Conservation (phyloP, 2,329 filamentous ascomycete genomes). For the Chrysosporium queenslandicum region DNA sequence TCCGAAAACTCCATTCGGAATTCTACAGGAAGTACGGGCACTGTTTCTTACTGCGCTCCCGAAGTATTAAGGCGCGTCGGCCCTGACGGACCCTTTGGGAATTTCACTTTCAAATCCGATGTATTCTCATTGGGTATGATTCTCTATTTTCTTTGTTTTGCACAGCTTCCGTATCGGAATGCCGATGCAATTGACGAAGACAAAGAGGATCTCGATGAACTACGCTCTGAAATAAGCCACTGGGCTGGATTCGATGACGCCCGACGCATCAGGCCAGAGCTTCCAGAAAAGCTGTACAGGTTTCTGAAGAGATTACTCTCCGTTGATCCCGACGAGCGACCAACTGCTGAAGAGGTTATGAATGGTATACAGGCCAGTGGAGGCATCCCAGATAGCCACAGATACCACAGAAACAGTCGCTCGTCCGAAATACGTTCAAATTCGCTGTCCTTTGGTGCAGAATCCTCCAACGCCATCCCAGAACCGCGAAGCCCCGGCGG, state of each 20-base stretch:
- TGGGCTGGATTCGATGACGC: conserved; percentile 85
- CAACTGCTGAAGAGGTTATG: conserved; percentile 77
- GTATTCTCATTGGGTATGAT: conserved; percentile 99
- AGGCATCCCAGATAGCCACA: conserved; percentile 37
- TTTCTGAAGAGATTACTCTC: conserved; percentile 73
- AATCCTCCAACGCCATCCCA: conserved; percentile 23
- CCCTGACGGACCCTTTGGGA: conserved; percentile 62
- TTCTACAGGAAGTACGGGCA: conserved; percentile 87
- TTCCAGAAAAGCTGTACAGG: conserved; percentile 76
- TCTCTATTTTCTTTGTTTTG: conserved; percentile 95
- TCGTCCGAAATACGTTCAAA: conserved; percentile 26
- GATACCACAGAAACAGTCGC: conserved; percentile 28
- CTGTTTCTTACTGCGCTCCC: conserved; percentile 93
- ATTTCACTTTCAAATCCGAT: conserved; percentile 94
- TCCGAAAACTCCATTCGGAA: conserved; percentile 68
- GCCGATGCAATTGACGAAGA: conserved; percentile 84
- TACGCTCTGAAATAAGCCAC: conserved; percentile 72
- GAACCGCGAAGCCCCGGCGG: conserved; percentile 19
- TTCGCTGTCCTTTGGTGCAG: conserved; percentile 33
- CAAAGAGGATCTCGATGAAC: conserved; percentile 74
- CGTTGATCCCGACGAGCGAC: conserved; percentile 63
- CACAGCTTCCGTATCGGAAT: conserved; percentile 69
- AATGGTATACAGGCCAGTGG: conserved; percentile 55
- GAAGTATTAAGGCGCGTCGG: conserved; percentile 66
- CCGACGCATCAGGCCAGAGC: conserved; percentile 61